Conservation (phyloP, 2,329 filamentous ascomycete species). For the Geosmithia putterillii region DNA sequence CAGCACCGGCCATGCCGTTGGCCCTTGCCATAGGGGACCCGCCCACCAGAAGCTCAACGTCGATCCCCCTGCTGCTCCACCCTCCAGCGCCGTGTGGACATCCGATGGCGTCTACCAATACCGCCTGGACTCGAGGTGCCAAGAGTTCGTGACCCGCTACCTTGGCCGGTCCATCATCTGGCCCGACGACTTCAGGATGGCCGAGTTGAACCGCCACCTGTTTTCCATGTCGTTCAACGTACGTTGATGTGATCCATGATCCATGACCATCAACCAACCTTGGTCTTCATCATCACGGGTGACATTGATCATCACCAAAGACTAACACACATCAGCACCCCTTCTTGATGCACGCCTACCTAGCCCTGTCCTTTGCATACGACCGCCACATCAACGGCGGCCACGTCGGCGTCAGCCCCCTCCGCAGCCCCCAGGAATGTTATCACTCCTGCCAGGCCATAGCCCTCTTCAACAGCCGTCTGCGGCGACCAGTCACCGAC, state of each 20-base stretch:
- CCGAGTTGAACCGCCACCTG: constrained; percentile 23
- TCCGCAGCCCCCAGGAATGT: constrained; percentile 22
- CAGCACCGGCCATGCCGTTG: too few species aligned
- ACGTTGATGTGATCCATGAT: constrained; percentile 7
- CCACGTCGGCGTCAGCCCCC: neutral
- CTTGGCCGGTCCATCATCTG: constrained; percentile 21
- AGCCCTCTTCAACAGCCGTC: constrained; percentile 21
- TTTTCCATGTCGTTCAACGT: constrained; percentile 23
- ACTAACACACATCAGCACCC: constrained; percentile 17
- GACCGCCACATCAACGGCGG: constrained; percentile 18
- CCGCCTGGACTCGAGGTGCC: constrained; percentile 20
- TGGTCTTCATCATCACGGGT: neutral
- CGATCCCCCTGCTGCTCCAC: constrained; percentile 9
- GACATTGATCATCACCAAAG: neutral
- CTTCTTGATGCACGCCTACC: constrained; percentile 30
- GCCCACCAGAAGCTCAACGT: constrained; percentile 7
- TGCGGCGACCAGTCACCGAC: constrained; percentile 18
- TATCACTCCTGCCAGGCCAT: constrained; percentile 30
- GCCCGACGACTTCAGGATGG: constrained; percentile 22
- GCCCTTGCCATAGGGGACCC: too few species aligned
- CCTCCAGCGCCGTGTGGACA: constrained; percentile 20
- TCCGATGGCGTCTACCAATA: constrained; percentile 16
- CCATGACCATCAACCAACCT: neutral
- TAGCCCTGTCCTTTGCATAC: constrained; percentile 28
- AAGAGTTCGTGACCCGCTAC: constrained; percentile 27